phyloP scores from a whole-genome alignment of 768 basidiomycete genomes.

The Tubosaeta sp. region DNA sequence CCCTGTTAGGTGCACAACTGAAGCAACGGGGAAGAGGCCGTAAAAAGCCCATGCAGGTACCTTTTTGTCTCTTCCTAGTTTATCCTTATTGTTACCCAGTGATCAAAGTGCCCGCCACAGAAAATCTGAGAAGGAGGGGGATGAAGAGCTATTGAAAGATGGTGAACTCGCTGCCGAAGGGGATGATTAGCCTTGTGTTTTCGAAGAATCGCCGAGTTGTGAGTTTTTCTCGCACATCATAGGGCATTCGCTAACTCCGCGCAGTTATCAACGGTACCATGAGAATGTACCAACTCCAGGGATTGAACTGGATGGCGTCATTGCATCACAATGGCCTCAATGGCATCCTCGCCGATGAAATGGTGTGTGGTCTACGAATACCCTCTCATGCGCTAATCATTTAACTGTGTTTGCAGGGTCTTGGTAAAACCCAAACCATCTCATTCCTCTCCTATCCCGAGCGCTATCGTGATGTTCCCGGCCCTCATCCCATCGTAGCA shows the following conservation, averaged over 20 bases:
- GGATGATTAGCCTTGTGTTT: conserved; percentile 88
- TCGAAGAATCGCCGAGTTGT: conserved; percentile 94
- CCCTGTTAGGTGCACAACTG: conserved; percentile 80
- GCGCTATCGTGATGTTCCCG: conserved; percentile 66
- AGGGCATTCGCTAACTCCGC: conserved; percentile 2
- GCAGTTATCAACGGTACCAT: conserved; percentile 85
- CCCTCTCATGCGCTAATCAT: not conserved
- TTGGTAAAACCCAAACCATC: conserved; percentile 98
- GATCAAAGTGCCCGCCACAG: conserved; percentile 80
- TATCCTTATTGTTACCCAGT: conserved; percentile 35
- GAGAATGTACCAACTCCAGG: conserved; percentile 94
- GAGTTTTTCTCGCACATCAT: conserved; percentile 12
- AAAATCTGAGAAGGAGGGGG: conserved; percentile 98
- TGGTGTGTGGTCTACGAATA: conserved; percentile 44
- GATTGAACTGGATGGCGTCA: conserved; percentile 96
- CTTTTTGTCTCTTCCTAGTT: not conserved
- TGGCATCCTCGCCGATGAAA: conserved; percentile 96
- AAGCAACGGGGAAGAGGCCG: conserved; percentile 82
- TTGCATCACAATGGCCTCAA: conserved; percentile 95
- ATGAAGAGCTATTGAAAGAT: conserved; percentile 89
- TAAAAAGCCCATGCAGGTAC: conserved; percentile 70
- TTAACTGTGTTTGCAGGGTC: conserved; percentile 53
- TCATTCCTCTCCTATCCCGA: conserved; percentile 95
- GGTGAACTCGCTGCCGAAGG: conserved; percentile 76
- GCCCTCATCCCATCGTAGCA: conserved; percentile 93